phyloP scores from a whole-genome alignment of 148 eudicot genomes.

The Rhododendron kiyosumense region DNA sequence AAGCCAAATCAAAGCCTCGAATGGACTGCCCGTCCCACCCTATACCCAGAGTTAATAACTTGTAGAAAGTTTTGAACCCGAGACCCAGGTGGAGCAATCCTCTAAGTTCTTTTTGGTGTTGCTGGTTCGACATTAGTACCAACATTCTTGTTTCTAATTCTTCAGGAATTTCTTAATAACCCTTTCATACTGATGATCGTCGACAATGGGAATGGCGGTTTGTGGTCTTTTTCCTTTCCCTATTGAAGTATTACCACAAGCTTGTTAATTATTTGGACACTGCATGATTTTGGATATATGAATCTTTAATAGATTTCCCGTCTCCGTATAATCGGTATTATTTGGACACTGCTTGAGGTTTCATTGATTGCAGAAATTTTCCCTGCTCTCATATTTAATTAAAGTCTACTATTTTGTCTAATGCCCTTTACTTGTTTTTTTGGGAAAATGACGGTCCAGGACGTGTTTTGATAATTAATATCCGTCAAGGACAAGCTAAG shows the following conservation, averaged over 20 bases:
- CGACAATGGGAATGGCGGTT: background rate
- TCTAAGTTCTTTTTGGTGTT: background rate
- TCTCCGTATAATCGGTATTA: too few species aligned
- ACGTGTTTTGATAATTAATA: too few species aligned
- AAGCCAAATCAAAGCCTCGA: background rate
- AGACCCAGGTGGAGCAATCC: background rate
- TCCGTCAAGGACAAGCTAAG: too few species aligned
- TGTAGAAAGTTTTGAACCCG: background rate
- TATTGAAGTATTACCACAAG: background rate
- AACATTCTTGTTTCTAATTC: background rate
- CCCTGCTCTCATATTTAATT: too few species aligned
- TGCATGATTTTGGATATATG: background rate
- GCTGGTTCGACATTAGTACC: background rate
- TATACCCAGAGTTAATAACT: background rate
- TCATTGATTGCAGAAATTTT: background rate
- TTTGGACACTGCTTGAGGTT: too few species aligned
- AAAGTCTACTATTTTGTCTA: too few species aligned
- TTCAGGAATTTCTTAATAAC: background rate
- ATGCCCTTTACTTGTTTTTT: too few species aligned
- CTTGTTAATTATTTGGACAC: background rate
- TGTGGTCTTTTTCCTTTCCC: background rate
- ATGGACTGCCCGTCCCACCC: background rate
- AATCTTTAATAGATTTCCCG: background rate
- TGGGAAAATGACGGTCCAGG: too few species aligned
- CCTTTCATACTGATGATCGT: background rate